phyloP scores from a whole-genome alignment of 257 asterid genomes.

The Oldenlandia corymbosa region DNA sequence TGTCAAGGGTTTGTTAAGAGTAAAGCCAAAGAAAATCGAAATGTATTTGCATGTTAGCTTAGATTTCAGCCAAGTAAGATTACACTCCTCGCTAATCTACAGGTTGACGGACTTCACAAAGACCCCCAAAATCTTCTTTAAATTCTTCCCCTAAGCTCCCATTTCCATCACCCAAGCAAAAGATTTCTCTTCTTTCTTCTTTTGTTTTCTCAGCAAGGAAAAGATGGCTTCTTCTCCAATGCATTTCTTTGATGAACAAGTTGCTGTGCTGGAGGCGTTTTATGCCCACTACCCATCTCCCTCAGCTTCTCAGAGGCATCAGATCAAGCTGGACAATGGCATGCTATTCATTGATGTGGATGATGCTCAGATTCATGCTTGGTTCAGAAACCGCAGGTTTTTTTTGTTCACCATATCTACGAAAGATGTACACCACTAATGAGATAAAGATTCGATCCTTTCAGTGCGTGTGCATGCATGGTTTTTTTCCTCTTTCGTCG shows the following conservation, averaged over 20 bases:
- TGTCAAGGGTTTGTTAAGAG: not conserved
- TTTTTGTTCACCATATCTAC: too few species aligned
- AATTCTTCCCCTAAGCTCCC: too few species aligned
- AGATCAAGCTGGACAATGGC: constrained; percentile 26
- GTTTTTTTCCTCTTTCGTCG: too few species aligned
- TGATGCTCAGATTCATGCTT: constrained; percentile 34
- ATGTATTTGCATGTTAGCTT: not conserved
- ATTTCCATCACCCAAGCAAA: not conserved
- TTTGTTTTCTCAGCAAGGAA: too few species aligned
- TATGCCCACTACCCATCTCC: constrained; percentile 40
- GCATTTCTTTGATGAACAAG: constrained; percentile 33
- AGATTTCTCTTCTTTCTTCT: too few species aligned
- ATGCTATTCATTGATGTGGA: constrained; percentile 21
- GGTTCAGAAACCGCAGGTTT: constrained; percentile 64
- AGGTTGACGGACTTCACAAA: not conserved
- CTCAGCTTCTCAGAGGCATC: constrained; percentile 22
- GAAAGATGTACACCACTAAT: too few species aligned
- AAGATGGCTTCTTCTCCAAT: not conserved
- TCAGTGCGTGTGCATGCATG: too few species aligned
- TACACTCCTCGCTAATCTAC: not conserved
- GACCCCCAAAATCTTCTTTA: not conserved
- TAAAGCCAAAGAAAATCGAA: not conserved
- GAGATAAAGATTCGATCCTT: too few species aligned
- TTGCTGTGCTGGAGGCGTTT: constrained; percentile 36
- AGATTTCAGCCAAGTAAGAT: too few species aligned